Evolutionary conservation across 2,329 filamentous ascomycete genomes (phyloP).

Genomic region (Spiromastix sp.): DNA sequence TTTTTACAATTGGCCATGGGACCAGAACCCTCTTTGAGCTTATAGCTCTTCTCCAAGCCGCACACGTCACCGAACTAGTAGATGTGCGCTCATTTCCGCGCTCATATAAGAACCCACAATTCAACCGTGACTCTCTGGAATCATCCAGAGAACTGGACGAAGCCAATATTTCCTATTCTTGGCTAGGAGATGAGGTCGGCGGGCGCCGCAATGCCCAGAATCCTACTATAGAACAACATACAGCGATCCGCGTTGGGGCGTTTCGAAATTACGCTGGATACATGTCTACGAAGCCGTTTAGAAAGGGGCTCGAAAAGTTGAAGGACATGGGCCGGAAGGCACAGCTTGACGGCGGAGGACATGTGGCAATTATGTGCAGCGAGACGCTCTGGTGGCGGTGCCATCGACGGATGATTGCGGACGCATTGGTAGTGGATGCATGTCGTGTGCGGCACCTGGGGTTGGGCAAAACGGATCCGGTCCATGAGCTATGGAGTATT

Average conservation of each 20-base stretch:
- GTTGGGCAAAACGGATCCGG: slow-evolving; percentile 4
- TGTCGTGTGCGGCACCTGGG: slow-evolving; percentile 7
- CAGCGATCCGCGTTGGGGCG: slow-evolving; percentile 7
- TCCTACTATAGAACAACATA: slow-evolving; percentile 5
- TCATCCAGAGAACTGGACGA: slow-evolving; percentile 5
- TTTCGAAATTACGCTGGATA: slow-evolving; percentile 10
- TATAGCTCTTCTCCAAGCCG: slow-evolving; percentile 7
- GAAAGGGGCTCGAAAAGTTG: slow-evolving; percentile 5
- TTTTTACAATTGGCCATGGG: slow-evolving; percentile 7
- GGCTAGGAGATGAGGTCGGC: slow-evolving; percentile 1
- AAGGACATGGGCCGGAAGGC: neutral
- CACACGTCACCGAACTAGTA: slow-evolving; percentile 7
- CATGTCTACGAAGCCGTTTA: slow-evolving; percentile 6
- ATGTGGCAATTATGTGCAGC: slow-evolving; percentile 8
- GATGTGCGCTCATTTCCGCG: slow-evolving; percentile 8
- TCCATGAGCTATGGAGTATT: slow-evolving; percentile 8
- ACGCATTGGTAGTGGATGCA: slow-evolving; percentile 6
- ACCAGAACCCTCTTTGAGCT: slow-evolving; percentile 7
- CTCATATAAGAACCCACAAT: slow-evolving; percentile 8
- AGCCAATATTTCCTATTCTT: slow-evolving; percentile 5
- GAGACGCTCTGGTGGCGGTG: slow-evolving; percentile 10
- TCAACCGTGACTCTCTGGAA: slow-evolving; percentile 6
- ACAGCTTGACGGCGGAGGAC: neutral
- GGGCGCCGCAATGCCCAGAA: slow-evolving; percentile 7
- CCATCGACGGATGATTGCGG: slow-evolving; percentile 10